Conservation (phyloP, 2,329 filamentous ascomycete species). For the Botrytis fragariae region DNA sequence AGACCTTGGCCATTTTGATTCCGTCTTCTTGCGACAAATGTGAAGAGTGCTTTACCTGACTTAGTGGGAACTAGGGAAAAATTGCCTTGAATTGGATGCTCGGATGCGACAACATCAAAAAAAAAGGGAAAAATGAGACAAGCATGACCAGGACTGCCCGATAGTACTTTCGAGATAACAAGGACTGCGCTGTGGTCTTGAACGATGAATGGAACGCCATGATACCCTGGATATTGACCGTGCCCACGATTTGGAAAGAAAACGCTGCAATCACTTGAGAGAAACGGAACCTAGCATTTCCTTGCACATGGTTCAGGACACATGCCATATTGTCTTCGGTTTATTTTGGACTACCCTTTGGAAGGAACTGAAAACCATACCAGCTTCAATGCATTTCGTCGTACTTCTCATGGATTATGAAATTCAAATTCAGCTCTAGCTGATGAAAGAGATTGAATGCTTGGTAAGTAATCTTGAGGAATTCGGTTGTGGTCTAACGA, state of each 20-base stretch:
- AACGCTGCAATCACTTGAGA: no score
- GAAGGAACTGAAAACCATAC: background rate
- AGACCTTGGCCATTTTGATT: rapidly evolving
- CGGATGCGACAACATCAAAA: no score
- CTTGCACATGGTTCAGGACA: background rate
- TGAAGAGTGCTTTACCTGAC: rapidly evolving
- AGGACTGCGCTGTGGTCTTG: background rate
- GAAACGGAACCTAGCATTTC: rapidly evolving
- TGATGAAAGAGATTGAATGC: background rate
- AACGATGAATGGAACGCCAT: background rate
- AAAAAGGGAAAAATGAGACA: background rate
- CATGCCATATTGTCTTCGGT: background rate
- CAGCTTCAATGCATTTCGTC: background rate
- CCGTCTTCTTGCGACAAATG: background rate
- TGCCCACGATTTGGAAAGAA: no score
- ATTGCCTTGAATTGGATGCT: background rate
- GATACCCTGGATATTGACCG: background rate
- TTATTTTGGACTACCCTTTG: rapidly evolving
- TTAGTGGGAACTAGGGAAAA: background rate
- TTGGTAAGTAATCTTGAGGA: background rate
- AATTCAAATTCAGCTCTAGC: background rate
- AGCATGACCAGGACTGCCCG: background rate
- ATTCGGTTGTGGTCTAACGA: background rate
- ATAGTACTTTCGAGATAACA: background rate
- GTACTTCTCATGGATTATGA: background rate